Conservation (phyloP, 352 stramenopile species). For the Pythium apleroticum region DNA sequence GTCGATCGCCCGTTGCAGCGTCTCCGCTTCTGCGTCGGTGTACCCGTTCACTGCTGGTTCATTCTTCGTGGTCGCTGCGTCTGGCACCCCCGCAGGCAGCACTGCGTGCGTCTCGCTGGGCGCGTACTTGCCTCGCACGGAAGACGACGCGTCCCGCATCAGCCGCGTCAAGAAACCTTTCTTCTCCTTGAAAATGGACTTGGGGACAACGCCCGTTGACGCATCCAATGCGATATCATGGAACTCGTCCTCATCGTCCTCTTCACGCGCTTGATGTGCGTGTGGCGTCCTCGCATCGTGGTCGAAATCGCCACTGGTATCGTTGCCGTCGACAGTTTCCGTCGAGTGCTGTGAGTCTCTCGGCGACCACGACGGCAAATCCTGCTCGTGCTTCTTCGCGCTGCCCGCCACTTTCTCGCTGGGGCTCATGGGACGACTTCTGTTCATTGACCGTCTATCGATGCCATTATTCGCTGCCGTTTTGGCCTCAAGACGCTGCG, state of each 20-base stretch:
- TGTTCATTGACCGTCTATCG: background rate
- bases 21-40: background rate
- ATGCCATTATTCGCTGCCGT: background rate
- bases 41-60: background rate
- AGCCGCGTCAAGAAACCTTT: slow-evolving; percentile 32
- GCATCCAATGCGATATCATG: slow-evolving; percentile 28
- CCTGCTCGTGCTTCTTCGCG: background rate
- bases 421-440: background rate
- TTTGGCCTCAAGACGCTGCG: background rate
- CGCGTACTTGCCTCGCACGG: slow-evolving; percentile 31
- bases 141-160: slow-evolving; percentile 33
- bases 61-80: background rate
- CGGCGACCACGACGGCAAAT: slow-evolving; percentile 17
- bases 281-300: background rate
- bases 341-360: slow-evolving; percentile 8
- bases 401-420: background rate
- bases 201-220: slow-evolving; percentile 51
- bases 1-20: slow-evolving; percentile 1
- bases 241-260: slow-evolving; percentile 33
- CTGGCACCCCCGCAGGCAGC: slow-evolving; percentile 7
- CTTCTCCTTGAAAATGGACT: slow-evolving; percentile 68
- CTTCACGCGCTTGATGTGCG: background rate
- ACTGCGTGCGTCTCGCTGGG: slow-evolving; percentile 17
- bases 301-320: background rate
- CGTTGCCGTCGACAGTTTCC: slow-evolving; percentile 2